Conservation (phyloP, 129 eudicot species). For the Artemisia annua region DNA sequence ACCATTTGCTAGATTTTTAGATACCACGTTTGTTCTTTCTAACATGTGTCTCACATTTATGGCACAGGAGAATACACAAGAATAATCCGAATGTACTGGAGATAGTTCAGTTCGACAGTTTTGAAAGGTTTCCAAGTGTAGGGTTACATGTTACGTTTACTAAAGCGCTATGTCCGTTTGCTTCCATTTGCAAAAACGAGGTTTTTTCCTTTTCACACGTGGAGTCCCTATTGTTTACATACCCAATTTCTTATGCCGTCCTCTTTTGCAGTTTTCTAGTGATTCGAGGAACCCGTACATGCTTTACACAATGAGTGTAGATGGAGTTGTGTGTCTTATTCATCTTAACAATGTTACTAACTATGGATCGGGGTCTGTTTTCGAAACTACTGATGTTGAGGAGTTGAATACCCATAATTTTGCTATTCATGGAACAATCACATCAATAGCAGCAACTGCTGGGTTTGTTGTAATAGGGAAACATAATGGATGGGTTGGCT, state of each 20-base stretch:
- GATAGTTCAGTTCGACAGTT: slow-evolving; percentile 55
- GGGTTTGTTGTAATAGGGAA: slow-evolving; percentile 80
- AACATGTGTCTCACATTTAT: neutral
- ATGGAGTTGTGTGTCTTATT: slow-evolving; percentile 69
- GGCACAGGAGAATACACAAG: slow-evolving; percentile 67
- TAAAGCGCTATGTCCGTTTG: slow-evolving; percentile 64
- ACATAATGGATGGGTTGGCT: slow-evolving; percentile 66
- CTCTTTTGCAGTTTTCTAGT: slow-evolving; percentile 41
- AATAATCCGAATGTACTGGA: slow-evolving; percentile 60
- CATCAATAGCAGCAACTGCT: slow-evolving; percentile 58
- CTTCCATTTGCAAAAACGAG: slow-evolving; percentile 65
- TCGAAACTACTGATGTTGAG: slow-evolving; percentile 52
- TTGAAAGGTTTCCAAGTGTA: slow-evolving; percentile 50
- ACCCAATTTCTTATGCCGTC: neutral
- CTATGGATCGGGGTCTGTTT: slow-evolving; percentile 52
- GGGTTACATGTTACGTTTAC: slow-evolving; percentile 72
- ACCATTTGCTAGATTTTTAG: slow-evolving; percentile 3
- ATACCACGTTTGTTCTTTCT: neutral
- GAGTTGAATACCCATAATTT: slow-evolving; percentile 47
- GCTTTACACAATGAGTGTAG: slow-evolving; percentile 61
- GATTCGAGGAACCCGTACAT: slow-evolving; percentile 52
- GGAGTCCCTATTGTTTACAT: too few relatives aligned
- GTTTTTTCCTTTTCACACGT: slow-evolving; percentile 18
- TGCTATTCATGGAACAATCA: slow-evolving; percentile 54
- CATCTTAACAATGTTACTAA: slow-evolving; percentile 40